Conservation (phyloP, 768 basidiomycete genomes). For the Lentinula raphanica region DNA sequence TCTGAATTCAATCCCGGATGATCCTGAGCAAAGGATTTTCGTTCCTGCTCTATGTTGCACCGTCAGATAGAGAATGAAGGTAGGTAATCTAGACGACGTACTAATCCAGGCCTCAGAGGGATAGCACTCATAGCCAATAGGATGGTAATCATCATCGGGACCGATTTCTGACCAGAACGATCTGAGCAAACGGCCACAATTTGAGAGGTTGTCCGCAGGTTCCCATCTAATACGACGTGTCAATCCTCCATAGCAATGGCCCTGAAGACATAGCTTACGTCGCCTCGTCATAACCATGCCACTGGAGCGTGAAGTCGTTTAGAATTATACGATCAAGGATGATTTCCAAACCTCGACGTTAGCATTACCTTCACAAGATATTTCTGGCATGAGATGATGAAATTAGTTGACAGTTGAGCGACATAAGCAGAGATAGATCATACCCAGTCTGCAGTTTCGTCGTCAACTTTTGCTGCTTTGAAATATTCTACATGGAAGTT, state of each 20-base stretch:
- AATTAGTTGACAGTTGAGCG: background rate
- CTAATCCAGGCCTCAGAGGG: conserved; percentile 56
- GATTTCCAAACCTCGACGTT: background rate
- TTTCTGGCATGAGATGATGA: conserved; percentile 34
- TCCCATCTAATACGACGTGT: conserved; percentile 55
- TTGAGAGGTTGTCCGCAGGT: conserved; percentile 50
- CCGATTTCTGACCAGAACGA: conserved; percentile 66
- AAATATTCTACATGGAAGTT: background rate
- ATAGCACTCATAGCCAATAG: conserved; percentile 35
- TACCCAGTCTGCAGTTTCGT: conserved; percentile 4
- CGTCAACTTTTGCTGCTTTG: background rate
- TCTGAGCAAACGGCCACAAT: conserved; percentile 52
- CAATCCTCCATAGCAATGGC: background rate
- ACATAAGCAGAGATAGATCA: background rate
- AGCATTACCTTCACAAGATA: conserved; percentile 75
- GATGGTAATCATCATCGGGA: conserved; percentile 51
- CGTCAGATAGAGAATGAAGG: background rate
- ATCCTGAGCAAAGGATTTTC: conserved; percentile 29
- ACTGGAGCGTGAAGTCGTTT: conserved; percentile 32
- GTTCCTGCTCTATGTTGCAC: conserved; percentile 30
- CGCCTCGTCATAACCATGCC: conserved; percentile 54
- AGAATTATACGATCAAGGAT: background rate
- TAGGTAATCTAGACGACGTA: conserved; percentile 22
- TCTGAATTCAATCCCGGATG: no score
- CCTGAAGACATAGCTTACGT: conserved; percentile 30